Evolutionary conservation across 805 yeast genomes (phyloP), one percentile per base, ranked within the genome.

Genomic region (Yarrowia yakushimensis): DNA sequence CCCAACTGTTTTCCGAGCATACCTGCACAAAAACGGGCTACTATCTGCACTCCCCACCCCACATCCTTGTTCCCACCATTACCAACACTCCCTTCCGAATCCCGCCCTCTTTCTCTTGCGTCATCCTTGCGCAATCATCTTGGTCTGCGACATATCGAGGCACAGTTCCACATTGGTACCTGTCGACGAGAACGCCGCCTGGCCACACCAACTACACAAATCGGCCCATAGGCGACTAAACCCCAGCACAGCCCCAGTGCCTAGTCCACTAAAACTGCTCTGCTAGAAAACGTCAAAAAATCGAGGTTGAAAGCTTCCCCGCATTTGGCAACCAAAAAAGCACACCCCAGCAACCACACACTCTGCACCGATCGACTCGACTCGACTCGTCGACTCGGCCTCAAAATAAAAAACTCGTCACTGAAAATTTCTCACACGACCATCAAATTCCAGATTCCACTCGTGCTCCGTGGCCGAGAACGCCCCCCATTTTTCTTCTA

Each of bases 111-210:
- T 34, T 18, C 22, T 7, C 34, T 8, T 45, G 52, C 52, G 52
- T 45, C 52, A 45, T 45, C 34, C 52, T 45, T 45, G 52, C 52
- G 52, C 52, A 45, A 45, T 45, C 52, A 42, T 42, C 48, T 18
- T 45, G 34, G 22, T 28, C 52, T 45, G 52, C 52, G 52, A 45
- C 52, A 45, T 45, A 43, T 43, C 43, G 17, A 39, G 34, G 28
- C 28, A 43, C 50, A 27, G 50, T 18, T 18, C 30, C 12, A 30
- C 31, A n/a, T n/a, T n/a, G 13, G 31, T 3, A 10, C 13, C 42
- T 12, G 42, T 37, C 43, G 43, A 15, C 43, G 27, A 22, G 6
- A 39, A 22, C 10, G 7, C 43, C 7, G 6, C 37, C 9, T 31
- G 4, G 34, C 18, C 15, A 33, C 17, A 33, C 10, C 17, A 33